Evolutionary conservation across 345 rosid species (phyloP), one percentile per base, ranked within the genome.

Genomic region (Syzygium grande): DNA sequence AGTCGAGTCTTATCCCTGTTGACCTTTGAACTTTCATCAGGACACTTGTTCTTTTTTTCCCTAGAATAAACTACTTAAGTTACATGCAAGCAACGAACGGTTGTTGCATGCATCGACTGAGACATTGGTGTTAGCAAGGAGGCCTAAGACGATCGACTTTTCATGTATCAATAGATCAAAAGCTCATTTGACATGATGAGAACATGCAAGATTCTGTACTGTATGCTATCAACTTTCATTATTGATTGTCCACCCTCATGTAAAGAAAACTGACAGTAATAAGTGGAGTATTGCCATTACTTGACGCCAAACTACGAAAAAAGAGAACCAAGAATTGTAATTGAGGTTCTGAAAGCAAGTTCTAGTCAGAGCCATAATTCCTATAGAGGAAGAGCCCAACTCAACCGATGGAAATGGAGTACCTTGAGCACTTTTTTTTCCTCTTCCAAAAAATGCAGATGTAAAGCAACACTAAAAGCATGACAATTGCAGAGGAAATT

Each of bases 61-160:
- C 52, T 30, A 2, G 0, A 1, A 51, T 0, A 21, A 43, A 59
- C 6, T 5, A 51, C 16, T 41, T 16, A n/a, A 9, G 41, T 51
- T 5, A 51, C 51, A 3, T n/a, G 78, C 43, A 30, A 65, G 78
- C 78, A 65, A 30, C 8, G 43, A 30, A 16, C 78, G 30, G 9
- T 34, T 65, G 38, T 30, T 65, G 78, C 78, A 9, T 2, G 43
- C 16, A 30, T 68, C 23, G 16, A 30, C 78, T 65, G 21, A 16
- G 78, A 17, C 78, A 65, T 9, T 1, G 11, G 78, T 16, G 43
- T 30, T 30, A 65, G 78, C 2, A 65, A 65, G 16, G 22, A 16
- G 43, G 78, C 43, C 43, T 30, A 5, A 30, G 23, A 7, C 6
- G 22, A 30, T 65, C 22, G 16, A 65, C 78, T 8, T 30, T 65